Conservation (phyloP, 768 basidiomycete genomes). For the Suillus spraguei region DNA sequence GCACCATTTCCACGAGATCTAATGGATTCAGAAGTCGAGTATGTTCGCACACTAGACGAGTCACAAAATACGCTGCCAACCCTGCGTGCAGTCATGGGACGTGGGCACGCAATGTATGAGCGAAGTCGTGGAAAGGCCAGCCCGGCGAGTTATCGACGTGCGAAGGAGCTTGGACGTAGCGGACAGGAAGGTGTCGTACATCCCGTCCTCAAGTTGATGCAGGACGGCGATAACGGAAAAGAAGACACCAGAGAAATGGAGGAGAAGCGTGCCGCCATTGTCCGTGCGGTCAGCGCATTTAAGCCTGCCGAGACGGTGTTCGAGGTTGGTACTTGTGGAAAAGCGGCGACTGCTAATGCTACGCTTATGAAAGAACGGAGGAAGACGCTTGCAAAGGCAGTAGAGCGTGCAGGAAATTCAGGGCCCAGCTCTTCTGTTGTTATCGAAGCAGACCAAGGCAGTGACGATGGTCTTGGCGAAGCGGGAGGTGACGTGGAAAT, state of each 20-base stretch:
- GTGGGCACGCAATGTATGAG: constrained; percentile 93
- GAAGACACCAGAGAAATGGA: constrained; percentile 39
- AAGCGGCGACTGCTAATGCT: constrained; percentile 55
- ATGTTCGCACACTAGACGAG: constrained; percentile 65
- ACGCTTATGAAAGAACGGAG: constrained; percentile 88
- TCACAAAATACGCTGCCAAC: constrained; percentile 63
- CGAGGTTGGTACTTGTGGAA: constrained; percentile 80
- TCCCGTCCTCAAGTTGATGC: constrained; percentile 58
- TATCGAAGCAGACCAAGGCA: constrained; percentile 35
- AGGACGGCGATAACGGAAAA: constrained; percentile 38
- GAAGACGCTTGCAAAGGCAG: constrained; percentile 72
- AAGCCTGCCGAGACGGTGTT: constrained; percentile 88
- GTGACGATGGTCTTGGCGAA: constrained; percentile 31
- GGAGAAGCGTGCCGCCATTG: constrained; percentile 61
- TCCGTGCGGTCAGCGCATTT: constrained; percentile 81
- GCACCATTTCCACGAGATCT: constrained; percentile 80
- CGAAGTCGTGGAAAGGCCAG: constrained; percentile 91
- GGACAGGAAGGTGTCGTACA: constrained; percentile 62
- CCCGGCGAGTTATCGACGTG: constrained; percentile 80
- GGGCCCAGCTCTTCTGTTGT: constrained; percentile 31
- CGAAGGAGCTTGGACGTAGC: constrained; percentile 80
- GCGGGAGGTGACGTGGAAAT: constrained; percentile 51
- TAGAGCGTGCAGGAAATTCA: constrained; percentile 44
- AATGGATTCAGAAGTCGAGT: constrained; percentile 85
- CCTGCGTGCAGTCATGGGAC: constrained; percentile 80